These are phyloP conservation scores for Pichia scutulata DNA, from an alignment of 805 yeast species.

Conservation along the genomic window DNA sequence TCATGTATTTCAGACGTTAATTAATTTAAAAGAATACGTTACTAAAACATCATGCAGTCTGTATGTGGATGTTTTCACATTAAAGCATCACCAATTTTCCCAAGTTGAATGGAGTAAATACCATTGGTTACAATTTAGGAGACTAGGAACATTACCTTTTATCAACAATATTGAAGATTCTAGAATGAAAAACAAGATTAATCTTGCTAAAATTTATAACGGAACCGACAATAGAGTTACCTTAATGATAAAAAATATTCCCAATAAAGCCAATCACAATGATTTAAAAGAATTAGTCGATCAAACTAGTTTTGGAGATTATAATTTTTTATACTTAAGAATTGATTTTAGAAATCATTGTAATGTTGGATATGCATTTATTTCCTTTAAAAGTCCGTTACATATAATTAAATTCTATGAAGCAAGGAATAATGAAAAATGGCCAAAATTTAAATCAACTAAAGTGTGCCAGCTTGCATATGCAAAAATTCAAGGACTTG, in stretches of 20 bases:
- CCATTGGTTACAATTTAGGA: slow-evolving; percentile 18
- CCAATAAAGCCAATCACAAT: slow-evolving; percentile 41
- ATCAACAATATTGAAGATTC: slow-evolving; percentile 22
- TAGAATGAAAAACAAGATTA: slow-evolving; percentile 29
- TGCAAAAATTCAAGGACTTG: slow-evolving; percentile 45
- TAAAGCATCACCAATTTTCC: slow-evolving; percentile 2
- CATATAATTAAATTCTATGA: slow-evolving; percentile 38
- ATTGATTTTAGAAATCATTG: slow-evolving; percentile 46
- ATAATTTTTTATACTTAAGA: slow-evolving; percentile 37
- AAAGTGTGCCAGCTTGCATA: slow-evolving; percentile 44
- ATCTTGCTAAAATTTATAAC: slow-evolving; percentile 31
- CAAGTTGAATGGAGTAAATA: slow-evolving; percentile 19
- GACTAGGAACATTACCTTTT: slow-evolving; percentile 19
- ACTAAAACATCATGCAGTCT: not conserved
- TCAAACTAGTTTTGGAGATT: slow-evolving; percentile 32
- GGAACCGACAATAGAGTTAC: slow-evolving; percentile 42
- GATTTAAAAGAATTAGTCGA: slow-evolving; percentile 40
- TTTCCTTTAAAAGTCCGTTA: slow-evolving; percentile 38
- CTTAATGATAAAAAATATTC: slow-evolving; percentile 46
- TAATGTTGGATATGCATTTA: slow-evolving; percentile 51
- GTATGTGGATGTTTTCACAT: not conserved
- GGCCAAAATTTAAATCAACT: slow-evolving; percentile 41
- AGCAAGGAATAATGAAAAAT: slow-evolving; percentile 39
- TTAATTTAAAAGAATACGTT: slow-evolving; percentile 15
- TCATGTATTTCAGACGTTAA: slow-evolving; percentile 18